Evolutionary conservation across 495 filamentous ascomycete species (phyloP).

Genomic region (Trichocladium uniseriatum): DNA sequence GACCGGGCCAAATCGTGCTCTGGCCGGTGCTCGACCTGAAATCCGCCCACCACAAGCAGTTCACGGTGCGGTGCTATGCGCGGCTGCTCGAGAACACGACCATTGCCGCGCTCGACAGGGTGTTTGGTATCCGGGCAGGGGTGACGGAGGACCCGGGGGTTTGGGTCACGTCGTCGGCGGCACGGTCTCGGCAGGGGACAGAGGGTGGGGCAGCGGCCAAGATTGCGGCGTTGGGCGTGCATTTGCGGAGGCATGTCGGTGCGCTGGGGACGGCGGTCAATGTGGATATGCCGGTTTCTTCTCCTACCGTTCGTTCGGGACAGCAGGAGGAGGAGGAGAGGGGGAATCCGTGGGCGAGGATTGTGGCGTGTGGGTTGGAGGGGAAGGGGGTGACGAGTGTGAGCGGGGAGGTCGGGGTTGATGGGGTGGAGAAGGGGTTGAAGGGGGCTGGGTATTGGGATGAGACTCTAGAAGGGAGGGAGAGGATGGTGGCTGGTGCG

Average conservation of each 20-base stretch:
- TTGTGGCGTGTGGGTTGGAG: constrained; percentile 79
- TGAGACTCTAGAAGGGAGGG: no score
- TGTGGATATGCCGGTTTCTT: constrained; percentile 44
- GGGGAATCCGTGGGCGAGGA: constrained; percentile 45
- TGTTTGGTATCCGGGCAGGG: constrained; percentile 49
- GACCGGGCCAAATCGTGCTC: constrained; percentile 82
- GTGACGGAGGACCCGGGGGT: constrained; percentile 77
- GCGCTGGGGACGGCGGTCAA: constrained; percentile 84
- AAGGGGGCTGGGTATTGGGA: neutral
- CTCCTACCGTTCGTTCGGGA: no score
- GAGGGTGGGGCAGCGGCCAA: constrained; percentile 45
- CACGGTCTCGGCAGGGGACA: no score
- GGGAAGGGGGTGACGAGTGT: constrained; percentile 70
- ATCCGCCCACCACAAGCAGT: constrained; percentile 26
- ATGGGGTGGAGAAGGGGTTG: neutral
- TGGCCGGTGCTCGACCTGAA: constrained; percentile 77
- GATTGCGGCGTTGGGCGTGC: constrained; percentile 83
- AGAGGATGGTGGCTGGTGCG: constrained; percentile 4
- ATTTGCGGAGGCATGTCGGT: constrained; percentile 74
- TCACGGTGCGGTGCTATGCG: constrained; percentile 57
- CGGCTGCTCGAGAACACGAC: constrained; percentile 66
- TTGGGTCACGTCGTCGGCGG: no score
- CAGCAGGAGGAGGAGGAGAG: neutral
- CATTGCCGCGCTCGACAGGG: constrained; percentile 45
- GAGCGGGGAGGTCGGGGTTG: constrained; percentile 16